phyloP scores from a whole-genome alignment of 257 asterid species.

The Gardenia jasminoides region DNA sequence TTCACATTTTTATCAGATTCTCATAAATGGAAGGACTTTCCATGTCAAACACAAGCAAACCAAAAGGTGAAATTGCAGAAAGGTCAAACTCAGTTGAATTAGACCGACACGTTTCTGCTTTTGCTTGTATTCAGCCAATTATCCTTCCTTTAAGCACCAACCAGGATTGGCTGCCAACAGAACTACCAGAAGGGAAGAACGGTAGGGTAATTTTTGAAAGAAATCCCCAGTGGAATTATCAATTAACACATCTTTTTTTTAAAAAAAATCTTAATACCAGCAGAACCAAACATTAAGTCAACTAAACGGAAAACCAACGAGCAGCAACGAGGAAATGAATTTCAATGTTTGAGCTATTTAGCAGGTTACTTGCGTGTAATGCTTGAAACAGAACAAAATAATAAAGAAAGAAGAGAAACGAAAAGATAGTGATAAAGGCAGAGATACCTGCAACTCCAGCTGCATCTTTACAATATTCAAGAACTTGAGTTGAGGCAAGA shows the following conservation, averaged over 20 bases:
- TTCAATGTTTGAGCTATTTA: neutral
- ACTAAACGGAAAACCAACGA: neutral
- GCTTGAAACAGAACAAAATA: neutral
- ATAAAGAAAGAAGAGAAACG: neutral
- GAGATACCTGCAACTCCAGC: slow-evolving; percentile 53
- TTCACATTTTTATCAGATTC: neutral
- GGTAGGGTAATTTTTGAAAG: neutral
- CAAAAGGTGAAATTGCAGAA: neutral
- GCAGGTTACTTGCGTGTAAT: neutral
- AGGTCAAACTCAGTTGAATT: neutral
- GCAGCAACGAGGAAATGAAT: neutral
- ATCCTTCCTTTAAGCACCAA: neutral
- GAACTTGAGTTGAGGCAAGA: slow-evolving; percentile 16
- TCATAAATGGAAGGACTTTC: neutral
- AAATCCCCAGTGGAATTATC: neutral
- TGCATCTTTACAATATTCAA: slow-evolving; percentile 41
- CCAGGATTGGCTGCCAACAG: neutral
- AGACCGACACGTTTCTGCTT: neutral
- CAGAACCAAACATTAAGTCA: neutral
- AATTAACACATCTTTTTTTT: neutral
- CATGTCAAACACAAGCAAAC: neutral
- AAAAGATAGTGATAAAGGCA: neutral
- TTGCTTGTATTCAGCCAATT: neutral
- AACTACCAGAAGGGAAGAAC: neutral
- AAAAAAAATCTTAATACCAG: slow-evolving; percentile 3